Conservation (phyloP, 768 basidiomycete genomes). For the Amanita phalloides region DNA sequence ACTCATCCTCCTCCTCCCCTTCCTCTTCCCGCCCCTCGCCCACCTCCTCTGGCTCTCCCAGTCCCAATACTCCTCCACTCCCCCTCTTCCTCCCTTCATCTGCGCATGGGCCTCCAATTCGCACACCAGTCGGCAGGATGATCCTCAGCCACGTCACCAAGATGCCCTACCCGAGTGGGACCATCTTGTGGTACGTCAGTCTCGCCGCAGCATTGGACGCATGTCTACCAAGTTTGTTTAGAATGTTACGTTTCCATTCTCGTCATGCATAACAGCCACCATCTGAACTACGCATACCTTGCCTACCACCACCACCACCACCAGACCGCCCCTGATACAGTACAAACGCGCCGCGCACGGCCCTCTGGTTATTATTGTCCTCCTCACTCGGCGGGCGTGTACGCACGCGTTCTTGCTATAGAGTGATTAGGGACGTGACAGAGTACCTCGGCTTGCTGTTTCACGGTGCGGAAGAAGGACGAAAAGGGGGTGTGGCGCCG, state of each 20-base stretch:
- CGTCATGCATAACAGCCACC: conserved; percentile 4
- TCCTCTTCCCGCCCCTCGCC: conserved; percentile 54
- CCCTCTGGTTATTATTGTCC: conserved; percentile 62
- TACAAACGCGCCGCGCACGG: conserved; percentile 45
- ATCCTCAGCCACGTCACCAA: conserved; percentile 90
- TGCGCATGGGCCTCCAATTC: conserved; percentile 87
- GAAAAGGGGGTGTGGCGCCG: conserved; percentile 45
- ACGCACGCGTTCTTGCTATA: conserved; percentile 66
- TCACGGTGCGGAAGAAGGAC: conserved; percentile 85
- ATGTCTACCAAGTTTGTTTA: conserved; percentile 58
- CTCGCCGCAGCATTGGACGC: conserved; percentile 73
- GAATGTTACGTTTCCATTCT: conserved; percentile 32
- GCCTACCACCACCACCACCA: not conserved
- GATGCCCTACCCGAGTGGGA: conserved; percentile 79
- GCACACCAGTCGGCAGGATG: conserved; percentile 87
- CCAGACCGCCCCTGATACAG: conserved; percentile 65
- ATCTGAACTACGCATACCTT: not conserved
- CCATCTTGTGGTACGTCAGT: conserved; percentile 78
- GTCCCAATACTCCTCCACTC: conserved; percentile 72
- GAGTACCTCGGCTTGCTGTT: conserved; percentile 87
- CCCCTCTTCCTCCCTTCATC: conserved; percentile 73
- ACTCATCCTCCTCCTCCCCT: conserved; percentile 71
- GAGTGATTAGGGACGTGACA: conserved; percentile 85
- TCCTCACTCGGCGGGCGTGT: conserved; percentile 60
- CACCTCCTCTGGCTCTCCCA: conserved; percentile 78